phyloP scores from a whole-genome alignment of 352 stramenopile species.

The Phytophthora nicotianae region DNA sequence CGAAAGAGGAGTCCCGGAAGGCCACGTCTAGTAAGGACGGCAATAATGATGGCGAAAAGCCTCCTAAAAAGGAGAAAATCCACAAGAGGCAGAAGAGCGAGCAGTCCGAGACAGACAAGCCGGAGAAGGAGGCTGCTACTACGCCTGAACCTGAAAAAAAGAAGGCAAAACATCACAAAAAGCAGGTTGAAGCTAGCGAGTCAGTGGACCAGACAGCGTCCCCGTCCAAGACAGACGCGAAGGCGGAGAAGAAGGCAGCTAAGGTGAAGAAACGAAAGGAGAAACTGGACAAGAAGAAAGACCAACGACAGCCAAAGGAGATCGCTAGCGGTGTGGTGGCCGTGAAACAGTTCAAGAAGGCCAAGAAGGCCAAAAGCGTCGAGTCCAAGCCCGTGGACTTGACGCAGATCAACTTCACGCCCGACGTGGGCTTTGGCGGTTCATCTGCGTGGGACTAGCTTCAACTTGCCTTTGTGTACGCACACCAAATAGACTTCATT shows the following conservation, averaged over 20 bases:
- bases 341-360: constrained; percentile 82
- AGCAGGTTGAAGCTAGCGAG: constrained; percentile 13
- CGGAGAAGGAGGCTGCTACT: constrained; percentile 2
- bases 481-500: constrained; percentile 33
- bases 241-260: constrained; percentile 32
- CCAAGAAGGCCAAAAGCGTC: constrained; percentile 44
- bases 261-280: constrained; percentile 41
- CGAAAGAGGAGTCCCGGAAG: constrained; percentile 3
- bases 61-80: constrained; percentile 31
- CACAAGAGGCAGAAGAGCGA: constrained; percentile 45
- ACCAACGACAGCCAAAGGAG: constrained; percentile 62
- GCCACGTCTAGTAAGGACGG: constrained; percentile 1
- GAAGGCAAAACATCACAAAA: constrained; percentile 28
- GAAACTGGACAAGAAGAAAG: constrained; percentile 45
- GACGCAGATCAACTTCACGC: constrained; percentile 64
- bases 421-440: constrained; percentile 69
- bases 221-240: constrained; percentile 20
- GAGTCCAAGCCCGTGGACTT: constrained; percentile 50
- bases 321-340: constrained; percentile 75
- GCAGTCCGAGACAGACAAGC: constrained; percentile 9
- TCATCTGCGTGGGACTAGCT: constrained; percentile 77
- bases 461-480: constrained; percentile 21
- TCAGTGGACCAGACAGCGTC: constrained; percentile 19
- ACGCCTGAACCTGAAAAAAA: constrained; percentile 30
- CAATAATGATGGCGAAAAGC: constrained; percentile 15